Conservation (phyloP, 2,329 filamentous ascomycete genomes). For the Stachybotrys chartarum region DNA sequence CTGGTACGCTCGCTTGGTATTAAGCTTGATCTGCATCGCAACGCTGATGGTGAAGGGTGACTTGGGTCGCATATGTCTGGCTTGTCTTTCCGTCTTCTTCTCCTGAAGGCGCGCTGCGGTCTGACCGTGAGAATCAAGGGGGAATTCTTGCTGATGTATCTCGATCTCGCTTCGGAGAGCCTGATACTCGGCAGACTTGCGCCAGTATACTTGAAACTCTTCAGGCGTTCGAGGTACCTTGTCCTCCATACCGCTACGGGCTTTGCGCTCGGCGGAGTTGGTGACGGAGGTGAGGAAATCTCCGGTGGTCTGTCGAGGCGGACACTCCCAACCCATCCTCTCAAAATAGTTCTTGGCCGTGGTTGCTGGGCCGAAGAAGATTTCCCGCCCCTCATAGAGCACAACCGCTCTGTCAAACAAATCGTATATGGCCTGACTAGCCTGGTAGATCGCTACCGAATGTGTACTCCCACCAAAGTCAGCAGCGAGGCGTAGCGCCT, state of each 20-base stretch:
- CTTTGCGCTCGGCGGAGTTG: constrained; percentile 20
- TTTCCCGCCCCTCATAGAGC: constrained; percentile 58
- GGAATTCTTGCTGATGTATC: constrained; percentile 23
- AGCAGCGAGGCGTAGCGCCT: constrained; percentile 9
- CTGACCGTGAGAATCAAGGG: constrained; percentile 5
- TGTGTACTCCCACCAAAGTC: constrained; percentile 8
- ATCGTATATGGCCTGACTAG: constrained; percentile 48
- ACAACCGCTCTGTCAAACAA: constrained; percentile 61
- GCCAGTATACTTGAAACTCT: constrained; percentile 27
- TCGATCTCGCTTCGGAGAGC: constrained; percentile 7
- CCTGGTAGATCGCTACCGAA: constrained; percentile 45
- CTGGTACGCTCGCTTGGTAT: constrained; percentile 29
- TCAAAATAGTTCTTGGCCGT: constrained; percentile 54
- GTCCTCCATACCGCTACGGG: constrained; percentile 19
- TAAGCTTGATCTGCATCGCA: constrained; percentile 35
- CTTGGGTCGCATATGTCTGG: constrained; percentile 28
- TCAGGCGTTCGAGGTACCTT: constrained; percentile 22
- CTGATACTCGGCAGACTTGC: constrained; percentile 9
- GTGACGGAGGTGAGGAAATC: constrained; percentile 55
- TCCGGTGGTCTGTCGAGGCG: constrained; percentile 52
- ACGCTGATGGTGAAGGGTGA: constrained; percentile 41
- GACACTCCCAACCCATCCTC: constrained; percentile 52
- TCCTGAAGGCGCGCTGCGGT: constrained; percentile 8
- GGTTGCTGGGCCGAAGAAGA: constrained; percentile 53
- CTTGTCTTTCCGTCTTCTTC: constrained; percentile 11